Conservation (phyloP, 345 rosid genomes). For the Brassica carinata region DNA sequence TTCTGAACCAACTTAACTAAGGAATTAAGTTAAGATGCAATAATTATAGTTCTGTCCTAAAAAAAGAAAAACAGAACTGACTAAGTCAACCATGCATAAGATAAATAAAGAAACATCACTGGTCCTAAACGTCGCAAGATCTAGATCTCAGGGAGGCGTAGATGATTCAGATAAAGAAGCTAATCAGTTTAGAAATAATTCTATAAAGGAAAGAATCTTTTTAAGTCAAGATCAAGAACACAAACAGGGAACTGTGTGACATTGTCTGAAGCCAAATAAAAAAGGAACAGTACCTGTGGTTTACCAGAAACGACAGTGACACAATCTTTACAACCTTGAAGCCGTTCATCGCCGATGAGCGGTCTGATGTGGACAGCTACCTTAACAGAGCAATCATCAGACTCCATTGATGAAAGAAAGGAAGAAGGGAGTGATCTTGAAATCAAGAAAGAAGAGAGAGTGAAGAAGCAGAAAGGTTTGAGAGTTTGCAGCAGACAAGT, state of each 20-base stretch:
- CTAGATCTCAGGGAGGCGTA: slow-evolving; percentile 34
- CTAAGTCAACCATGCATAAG: slow-evolving; percentile 36
- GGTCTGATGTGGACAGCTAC: slow-evolving; percentile 97
- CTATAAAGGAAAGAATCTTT: background rate
- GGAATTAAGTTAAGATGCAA: slow-evolving; percentile 16
- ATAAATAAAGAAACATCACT: background rate
- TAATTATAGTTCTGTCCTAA: slow-evolving; percentile 6
- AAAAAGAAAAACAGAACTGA: slow-evolving; percentile 9
- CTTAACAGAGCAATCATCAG: slow-evolving; percentile 93
- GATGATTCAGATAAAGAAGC: slow-evolving; percentile 12
- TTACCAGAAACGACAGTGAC: slow-evolving; percentile 84
- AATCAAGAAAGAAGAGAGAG: slow-evolving; percentile 30
- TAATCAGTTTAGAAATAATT: background rate
- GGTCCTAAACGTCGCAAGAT: slow-evolving; percentile 21
- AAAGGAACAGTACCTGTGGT: slow-evolving; percentile 74
- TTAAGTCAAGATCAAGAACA: slow-evolving; percentile 5
- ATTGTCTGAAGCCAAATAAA: slow-evolving; percentile 27
- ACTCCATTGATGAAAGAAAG: slow-evolving; percentile 46
- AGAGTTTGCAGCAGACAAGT: slow-evolving; percentile 42
- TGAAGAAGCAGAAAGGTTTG: slow-evolving; percentile 43
- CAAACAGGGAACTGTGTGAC: slow-evolving; percentile 8
- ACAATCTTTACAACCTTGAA: slow-evolving; percentile 95
- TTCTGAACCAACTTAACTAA: slow-evolving; percentile 12
- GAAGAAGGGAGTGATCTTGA: slow-evolving; percentile 4
- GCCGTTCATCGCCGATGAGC: slow-evolving; percentile 84